Base-by-base conservation (phyloP, 2,329 filamentous ascomycete species). In the Cercospora zeae-maydis region DNA sequence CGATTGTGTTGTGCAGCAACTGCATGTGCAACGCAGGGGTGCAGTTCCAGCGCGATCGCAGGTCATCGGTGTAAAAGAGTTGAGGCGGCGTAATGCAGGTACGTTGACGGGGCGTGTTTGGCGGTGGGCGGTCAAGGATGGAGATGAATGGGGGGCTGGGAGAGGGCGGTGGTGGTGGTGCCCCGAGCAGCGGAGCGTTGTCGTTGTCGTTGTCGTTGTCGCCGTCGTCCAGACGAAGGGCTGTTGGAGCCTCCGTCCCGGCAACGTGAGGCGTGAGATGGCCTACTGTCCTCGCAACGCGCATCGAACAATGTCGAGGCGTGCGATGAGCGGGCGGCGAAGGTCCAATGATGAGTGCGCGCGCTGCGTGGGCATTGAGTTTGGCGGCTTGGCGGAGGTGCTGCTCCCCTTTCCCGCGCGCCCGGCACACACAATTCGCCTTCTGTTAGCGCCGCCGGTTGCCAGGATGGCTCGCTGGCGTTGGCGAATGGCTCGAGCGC, bases 111-210 rank as follows among this genome's bases (percentile, higher is more conserved):
- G 37, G 34, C 39, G 42, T 13, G 42, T 37, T 49, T 58, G 24
- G n/a, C 13, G 33, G 56, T 47, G 21, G 55, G 37, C 31, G 56
- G 39, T 45, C 56, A 58, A 58, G 56, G 11, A n/a, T n/a, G n/a
- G n/a, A n/a, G n/a, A n/a, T n/a, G n/a, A n/a, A n/a, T n/a, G n/a
- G 24, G 24, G 6, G 24, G 24, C 24, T 27, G 24, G 16, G 39
- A 36, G 39, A 36, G 27, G 5, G 7, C 4, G 36, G 19, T 58
- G 55, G 55, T 34, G 9, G 19, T 9, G 16, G 37, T n/a, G n/a
- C n/a, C n/a, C n/a, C n/a, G 16, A 42, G 37, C 37, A 42, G 39
- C 39, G 39, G 16, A 11, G 39, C 39, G 11, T 27, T 27, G 24
- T 27, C 24, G 24, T n/a, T n/a, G n/a, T n/a, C n/a, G n/a, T n/a